Base-by-base conservation (phyloP, 257 asterid genomes). In the Jaltomata sinuosa region DNA sequence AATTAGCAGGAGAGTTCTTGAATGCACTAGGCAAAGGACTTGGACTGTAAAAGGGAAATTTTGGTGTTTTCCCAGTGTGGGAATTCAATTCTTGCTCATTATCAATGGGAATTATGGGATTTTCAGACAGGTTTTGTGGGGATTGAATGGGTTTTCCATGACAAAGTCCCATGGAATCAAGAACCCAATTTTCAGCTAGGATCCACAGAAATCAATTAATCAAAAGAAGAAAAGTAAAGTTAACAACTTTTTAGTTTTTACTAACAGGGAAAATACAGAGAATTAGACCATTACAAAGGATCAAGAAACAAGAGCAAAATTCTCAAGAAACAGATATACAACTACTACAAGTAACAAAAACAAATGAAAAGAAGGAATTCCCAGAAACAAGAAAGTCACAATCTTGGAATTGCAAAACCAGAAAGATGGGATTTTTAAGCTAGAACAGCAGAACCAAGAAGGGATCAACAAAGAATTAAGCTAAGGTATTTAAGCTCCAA, bases 11-110 rank as follows among this genome's bases (percentile, higher is more conserved):
- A 32, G 99, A 96, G 54, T 90, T 93, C 89, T 92, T 94, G 96
- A 94, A 97, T 53, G 68, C 91, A 89, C 93, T 89, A 34, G 85
- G 91, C 76, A 96, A 82, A 25, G 99, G 99, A 83, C 99, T 97
- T 62, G 99, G 98, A 89, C 98, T 95, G 83, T 93, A 95, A 79
- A 97, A 97, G 22, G 99, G 98, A 89, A 93, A 97, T 38, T 89
- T 93, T 12, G 98, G 95, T 6, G 98, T 94, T 87, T 93, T 96
- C 67, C 97, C 98, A 47, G 94, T 89, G 80, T 91, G 89, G 50
- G 90, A 85, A 88, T 84, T 92, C 86, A 88, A 88, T 36, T 71
- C 80, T 19, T 85, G 85, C 16, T 91, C 94, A 87, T 92, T 91
- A 79, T 90, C 97, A 64, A 71, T 84, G 12, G 92, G 91, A 68